Evolutionary conservation across 306 rosid species (phyloP), one percentile per base, ranked within the genome.

Genomic region (Abrus pulchellus): DNA sequence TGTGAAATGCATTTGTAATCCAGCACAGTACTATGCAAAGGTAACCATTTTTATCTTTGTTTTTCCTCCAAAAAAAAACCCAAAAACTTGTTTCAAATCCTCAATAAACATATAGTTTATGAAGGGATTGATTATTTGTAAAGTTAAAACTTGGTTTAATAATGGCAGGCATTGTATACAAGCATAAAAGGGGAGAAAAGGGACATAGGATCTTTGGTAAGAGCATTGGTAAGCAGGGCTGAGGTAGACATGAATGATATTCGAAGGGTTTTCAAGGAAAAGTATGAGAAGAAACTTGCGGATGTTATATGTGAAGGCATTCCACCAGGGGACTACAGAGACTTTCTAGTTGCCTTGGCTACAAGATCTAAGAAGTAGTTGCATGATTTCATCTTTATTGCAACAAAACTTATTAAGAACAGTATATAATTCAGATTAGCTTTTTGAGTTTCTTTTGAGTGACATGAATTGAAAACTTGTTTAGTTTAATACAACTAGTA

Each of bases 211-310:
- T 76, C 60, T 30, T 50, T 92, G 78, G 85, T 64, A 47, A 78
- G 92, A 56, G 78, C 81, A 38, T 20, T 90, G 55, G 52, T 90
- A 56, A 75, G 90, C 77, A 85, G 93, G 85, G 89, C 88, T 54
- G 94, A 87, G 74, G 71, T 86, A 28, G 94, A 92, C 84, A 78
- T 89, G 82, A 90, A 82, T 65, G 93, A 89, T 61, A 90, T 90
- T 67, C 85, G 79, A 83, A 83, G 55, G 74, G 69, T 66, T 53
- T 87, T 86, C 83, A 72, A 83, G 80, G 82, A 72, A 41, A 88
- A 88, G 70, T 88, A 90, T 82, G 88, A 82, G 3, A 83, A 85
- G 67, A 89, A 89, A 70, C 78, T 90, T 34, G 68, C 5, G 68
- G 87, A 89, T 72, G 77, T 82, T 12, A 76, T 92, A 36, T 41